Base-by-base conservation (phyloP, 176 grass and related monocot species). In the Saccharum officinarum region DNA sequence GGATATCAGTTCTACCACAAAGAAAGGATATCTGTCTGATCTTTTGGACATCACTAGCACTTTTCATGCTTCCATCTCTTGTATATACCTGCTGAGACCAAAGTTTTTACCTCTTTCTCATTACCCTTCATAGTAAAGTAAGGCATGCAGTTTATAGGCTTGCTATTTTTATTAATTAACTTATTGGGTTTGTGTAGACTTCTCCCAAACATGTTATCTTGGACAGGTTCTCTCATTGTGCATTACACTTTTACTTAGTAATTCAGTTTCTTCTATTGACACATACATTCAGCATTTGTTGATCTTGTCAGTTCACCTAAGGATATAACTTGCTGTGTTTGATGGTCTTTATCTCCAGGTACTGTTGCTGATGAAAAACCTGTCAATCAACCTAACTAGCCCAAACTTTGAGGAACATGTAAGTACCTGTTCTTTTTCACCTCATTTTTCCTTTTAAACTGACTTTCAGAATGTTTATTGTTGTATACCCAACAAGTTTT, bases 321-420 rank as follows among this genome's bases (percentile, higher is more conserved):
- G 38, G 77, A n/a, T 75, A 25, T 38, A 34, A 60, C 26, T 4
- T 78, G 15, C 18, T 88, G 0, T 84, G 20, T 63, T 76, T 67
- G 73, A 38, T 25, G 30, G 13, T 71, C 77, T 80, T 82, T 38
- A 76, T 84, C 44, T 91, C 41, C 95, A 98, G 93, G 95, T 90
- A 61, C 30, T 95, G 50, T 57, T 94, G 52, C 87, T 98, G 79
- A 95, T 98, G 96, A 91, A 77, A 75, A 98, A 98, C 69, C 45
- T 98, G 45, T 92, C 93, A 2, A 47, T 87, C 33, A 98, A 98
- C 68, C 84, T 98, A 85, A 92, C 80, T 31, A 91, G 84, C 80
- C 93, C 96, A 72, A 73, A 98, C 78, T 95, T 93, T 63, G 96
- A 98, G 78, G 64, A 84, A 59, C 91, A 98, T 84, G 96, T 98